Percentiles rank a stretch among this genome's conserved stretches.
Evolutionary conservation across 1,284 basidiomycete genomes (phyloP).

Genomic region (Leccinum glutinopallens): DNA sequence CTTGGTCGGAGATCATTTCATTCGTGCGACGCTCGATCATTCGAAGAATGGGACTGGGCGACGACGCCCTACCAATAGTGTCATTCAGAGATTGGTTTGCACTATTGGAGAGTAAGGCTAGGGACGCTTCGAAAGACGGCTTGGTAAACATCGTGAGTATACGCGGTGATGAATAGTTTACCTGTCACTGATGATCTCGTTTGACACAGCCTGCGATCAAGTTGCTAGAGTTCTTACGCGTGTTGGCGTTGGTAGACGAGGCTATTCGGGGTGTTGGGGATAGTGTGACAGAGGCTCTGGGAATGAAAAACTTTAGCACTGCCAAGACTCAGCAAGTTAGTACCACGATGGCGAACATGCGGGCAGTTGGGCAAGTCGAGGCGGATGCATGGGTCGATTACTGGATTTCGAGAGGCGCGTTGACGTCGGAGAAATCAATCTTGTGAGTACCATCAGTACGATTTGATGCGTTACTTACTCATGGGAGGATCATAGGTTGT

Average conservation of each 20-base stretch:
- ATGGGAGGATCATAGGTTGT: too few relatives aligned
- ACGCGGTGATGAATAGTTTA: too few relatives aligned
- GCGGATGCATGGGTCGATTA: conserved; percentile 16
- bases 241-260: background rate
- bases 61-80: background rate
- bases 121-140: background rate
- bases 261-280: background rate
- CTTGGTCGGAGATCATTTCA: background rate
- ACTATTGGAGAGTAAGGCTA: background rate
- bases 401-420: conserved; percentile 1
- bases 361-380: background rate
- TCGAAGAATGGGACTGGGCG: background rate
- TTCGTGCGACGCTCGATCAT: background rate
- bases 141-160: background rate
- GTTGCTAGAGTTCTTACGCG: background rate
- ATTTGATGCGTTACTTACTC: too few relatives aligned
- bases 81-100: background rate
- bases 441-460: too few relatives aligned
- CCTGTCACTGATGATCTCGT: background rate
- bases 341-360: conserved; percentile 7
- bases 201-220: conserved; percentile 2
- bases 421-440: too few relatives aligned
- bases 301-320: too few relatives aligned
- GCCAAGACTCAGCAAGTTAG: background rate
- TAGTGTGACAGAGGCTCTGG: too few relatives aligned